Conservation (phyloP, 2,329 filamentous ascomycete genomes). For the Alternaria burnsii region DNA sequence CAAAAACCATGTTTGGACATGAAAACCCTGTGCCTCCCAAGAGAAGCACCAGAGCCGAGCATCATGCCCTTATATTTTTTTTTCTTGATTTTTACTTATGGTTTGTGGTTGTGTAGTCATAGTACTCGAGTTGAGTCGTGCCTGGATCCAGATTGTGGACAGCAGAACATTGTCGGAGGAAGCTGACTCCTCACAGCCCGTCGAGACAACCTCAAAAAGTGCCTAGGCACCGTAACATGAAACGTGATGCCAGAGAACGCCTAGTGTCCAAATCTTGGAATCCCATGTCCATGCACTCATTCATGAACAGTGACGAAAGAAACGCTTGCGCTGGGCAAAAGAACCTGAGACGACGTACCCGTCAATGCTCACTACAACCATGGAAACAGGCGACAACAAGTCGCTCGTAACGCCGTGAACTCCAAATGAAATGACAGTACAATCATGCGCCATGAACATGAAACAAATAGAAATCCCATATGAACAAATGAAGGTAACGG, state of each 20-base stretch:
- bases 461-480: constrained; percentile 28
- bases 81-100: constrained; percentile 35
- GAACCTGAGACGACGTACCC: constrained; percentile 14
- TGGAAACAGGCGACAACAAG: constrained; percentile 20
- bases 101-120: constrained; percentile 30
- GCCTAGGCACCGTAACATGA: constrained; percentile 20
- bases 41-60: constrained; percentile 31
- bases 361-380: constrained; percentile 23
- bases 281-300: constrained; percentile 20
- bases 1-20: constrained; percentile 31
- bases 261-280: constrained; percentile 19
- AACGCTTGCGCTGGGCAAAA: constrained; percentile 15
- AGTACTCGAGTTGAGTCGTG: constrained; percentile 32
- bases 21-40: constrained; percentile 32
- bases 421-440: constrained; percentile 26
- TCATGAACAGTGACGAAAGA: constrained; percentile 25
- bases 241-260: constrained; percentile 19
- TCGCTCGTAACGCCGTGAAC: constrained; percentile 31
- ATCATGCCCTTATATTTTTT: constrained; percentile 49
- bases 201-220: constrained; percentile 21
- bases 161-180: constrained; percentile 30
- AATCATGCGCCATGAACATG: constrained; percentile 32
- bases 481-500: constrained; percentile 33
- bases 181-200: constrained; percentile 26
- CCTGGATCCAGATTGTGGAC: constrained; percentile 34